These are phyloP conservation scores for Erysimum pusillum DNA, from an alignment of 441 rosid genomes.

Conservation along the genomic window DNA sequence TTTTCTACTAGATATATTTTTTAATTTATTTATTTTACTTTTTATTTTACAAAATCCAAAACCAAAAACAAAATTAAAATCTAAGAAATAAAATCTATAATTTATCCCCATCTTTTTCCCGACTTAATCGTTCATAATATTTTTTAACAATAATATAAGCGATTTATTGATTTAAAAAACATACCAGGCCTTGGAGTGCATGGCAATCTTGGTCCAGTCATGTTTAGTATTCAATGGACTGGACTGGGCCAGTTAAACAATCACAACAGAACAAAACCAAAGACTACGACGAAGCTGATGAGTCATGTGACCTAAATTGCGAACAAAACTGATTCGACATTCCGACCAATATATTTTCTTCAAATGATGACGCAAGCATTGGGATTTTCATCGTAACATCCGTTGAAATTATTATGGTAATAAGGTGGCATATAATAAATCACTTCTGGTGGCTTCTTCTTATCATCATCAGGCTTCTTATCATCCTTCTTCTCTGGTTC, in stretches of 20 bases:
- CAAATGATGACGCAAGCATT: not conserved
- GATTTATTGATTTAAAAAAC: too few species aligned
- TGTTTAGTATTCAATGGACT: not conserved
- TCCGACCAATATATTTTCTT: not conserved
- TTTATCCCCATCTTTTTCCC: not conserved
- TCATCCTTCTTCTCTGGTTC: constrained; percentile 61
- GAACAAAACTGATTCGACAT: not conserved
- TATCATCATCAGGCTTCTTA: not conserved
- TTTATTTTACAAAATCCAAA: too few species aligned
- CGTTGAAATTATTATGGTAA: constrained; percentile 9
- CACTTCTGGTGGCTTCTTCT: constrained; percentile 28
- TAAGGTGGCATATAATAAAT: not conserved
- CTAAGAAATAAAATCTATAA: too few species aligned
- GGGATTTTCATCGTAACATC: constrained; percentile 15
- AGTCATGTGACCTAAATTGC: not conserved
- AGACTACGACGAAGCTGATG: not conserved
- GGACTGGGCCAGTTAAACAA: not conserved
- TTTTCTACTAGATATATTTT: too few species aligned
- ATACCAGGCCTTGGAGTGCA: not conserved
- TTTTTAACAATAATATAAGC: too few species aligned
- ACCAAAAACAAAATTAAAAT: too few species aligned
- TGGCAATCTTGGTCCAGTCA: not conserved
- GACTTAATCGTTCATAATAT: not conserved
- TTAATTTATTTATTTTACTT: too few species aligned
- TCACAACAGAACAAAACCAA: not conserved